A percentile compares a stretch with the other conserved stretches of the same genome.
Evolutionary conservation across 352 stramenopile species (phyloP).

Genomic region (Globisporangium orthogonon): DNA sequence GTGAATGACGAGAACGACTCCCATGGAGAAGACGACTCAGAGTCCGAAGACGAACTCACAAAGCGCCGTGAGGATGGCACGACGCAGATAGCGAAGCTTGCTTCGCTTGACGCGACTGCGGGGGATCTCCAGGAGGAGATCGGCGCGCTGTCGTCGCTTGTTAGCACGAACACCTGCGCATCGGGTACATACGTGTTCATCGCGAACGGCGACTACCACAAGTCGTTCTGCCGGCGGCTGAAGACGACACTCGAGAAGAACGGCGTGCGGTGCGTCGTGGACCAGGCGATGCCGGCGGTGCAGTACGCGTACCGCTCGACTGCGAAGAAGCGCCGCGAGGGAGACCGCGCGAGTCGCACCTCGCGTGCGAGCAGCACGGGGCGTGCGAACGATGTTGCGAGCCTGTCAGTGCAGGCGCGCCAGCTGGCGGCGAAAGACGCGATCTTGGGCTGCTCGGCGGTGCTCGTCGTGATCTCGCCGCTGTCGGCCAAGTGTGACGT

Average conservation of each 20-base stretch:
- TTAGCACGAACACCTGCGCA: not conserved
- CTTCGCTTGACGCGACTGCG: not conserved
- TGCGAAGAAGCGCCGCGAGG: slow-evolving; percentile 7
- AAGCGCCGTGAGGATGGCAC: slow-evolving; percentile 5
- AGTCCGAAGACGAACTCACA: slow-evolving; percentile 16
- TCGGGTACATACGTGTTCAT: slow-evolving; percentile 63
- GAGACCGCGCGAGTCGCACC: slow-evolving; percentile 1
- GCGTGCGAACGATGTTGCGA: slow-evolving; percentile 3
- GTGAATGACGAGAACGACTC: slow-evolving; percentile 11
- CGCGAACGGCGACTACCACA: slow-evolving; percentile 66
- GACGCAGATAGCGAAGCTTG: not conserved
- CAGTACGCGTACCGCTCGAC: slow-evolving; percentile 26
- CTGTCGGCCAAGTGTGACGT: slow-evolving; percentile 63
- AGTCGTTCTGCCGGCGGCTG: slow-evolving; percentile 51
- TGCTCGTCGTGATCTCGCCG: slow-evolving; percentile 65
- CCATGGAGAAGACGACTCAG: slow-evolving; percentile 6
- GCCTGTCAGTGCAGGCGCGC: slow-evolving; percentile 39
- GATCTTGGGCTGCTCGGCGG: slow-evolving; percentile 57
- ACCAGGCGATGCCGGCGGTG: slow-evolving; percentile 42
- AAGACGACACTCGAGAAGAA: slow-evolving; percentile 51
- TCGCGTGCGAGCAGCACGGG: not conserved
- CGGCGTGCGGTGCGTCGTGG: slow-evolving; percentile 50
- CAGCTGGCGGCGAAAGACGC: slow-evolving; percentile 71
- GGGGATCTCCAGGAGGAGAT: not conserved
- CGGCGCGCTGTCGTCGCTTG: not conserved